Evolutionary conservation across 2,329 filamentous ascomycete genomes (phyloP), one percentile per base, ranked within the genome.

Genomic region (Ophiocordyceps sinensis): DNA sequence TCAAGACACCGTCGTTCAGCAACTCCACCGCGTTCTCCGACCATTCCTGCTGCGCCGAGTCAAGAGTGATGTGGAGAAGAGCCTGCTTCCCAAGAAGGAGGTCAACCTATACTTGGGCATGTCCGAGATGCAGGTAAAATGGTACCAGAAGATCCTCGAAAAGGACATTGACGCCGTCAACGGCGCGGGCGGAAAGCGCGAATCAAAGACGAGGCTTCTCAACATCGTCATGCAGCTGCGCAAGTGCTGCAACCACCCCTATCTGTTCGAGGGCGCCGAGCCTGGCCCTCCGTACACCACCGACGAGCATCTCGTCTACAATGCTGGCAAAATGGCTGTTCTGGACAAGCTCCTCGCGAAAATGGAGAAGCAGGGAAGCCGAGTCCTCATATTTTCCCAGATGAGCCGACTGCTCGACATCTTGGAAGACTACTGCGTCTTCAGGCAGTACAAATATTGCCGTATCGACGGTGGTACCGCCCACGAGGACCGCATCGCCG

Each of bases 151-250:
- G 67, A 98, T 98, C 51, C 69, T 98, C 3, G 91, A 98, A 56
- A 98, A 96, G 65, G 91, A 98, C 55, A 98, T 98, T 46, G 91
- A 98, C 60, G 91, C 91, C 13, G 89, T 98, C 53, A 98, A 98
- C 51, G 91, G 91, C 45, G 91, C 89, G 28, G 86, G 83, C 47
- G 91, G 91, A 39, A 98, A 95, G 65, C 83, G 88, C 45, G 91
- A 98, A 64, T 96, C 89, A 28, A 98, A 98, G 67, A 98, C 91
- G 1, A 79, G 91, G 48, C 74, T 98, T 19, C 72, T 98, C 48
- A 98, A 98, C 64, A 98, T 98, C 56, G 91, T 98, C 52, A 98
- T 98, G 91, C 91, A 98, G 63, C 75, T 98, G 48, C 82, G 91
- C 53, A 98, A 98, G 64, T 98, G 91, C 65, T 98, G 91, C 61